phyloP scores from a whole-genome alignment of 2,329 filamentous ascomycete species.

The Penicillium sp. region DNA sequence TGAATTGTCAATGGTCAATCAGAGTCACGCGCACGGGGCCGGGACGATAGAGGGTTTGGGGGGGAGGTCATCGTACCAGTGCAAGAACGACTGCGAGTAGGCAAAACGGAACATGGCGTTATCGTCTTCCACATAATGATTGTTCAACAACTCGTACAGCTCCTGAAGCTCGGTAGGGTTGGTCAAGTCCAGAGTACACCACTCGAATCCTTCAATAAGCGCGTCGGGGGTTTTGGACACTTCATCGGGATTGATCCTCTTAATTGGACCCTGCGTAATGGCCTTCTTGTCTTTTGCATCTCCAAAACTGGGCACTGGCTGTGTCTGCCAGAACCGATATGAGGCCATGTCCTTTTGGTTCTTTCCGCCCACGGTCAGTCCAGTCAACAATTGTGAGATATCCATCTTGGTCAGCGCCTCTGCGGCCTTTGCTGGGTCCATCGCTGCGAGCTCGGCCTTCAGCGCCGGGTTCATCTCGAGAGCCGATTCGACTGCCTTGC shows the following conservation, averaged over 20 bases:
- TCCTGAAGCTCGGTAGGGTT: conserved; percentile 80
- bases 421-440: conserved; percentile 64
- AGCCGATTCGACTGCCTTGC: conserved; percentile 44
- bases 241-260: conserved; percentile 74
- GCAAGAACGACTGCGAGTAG: conserved; percentile 85
- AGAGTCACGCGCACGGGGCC: not conserved
- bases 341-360: conserved; percentile 95
- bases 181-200: conserved; percentile 86
- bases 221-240: conserved; percentile 77
- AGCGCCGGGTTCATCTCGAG: conserved; percentile 64
- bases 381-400: conserved; percentile 53
- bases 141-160: conserved; percentile 86
- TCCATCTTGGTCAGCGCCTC: conserved; percentile 56
- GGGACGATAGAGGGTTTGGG: not conserved
- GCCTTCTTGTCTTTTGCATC: conserved; percentile 54
- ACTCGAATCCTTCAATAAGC: conserved; percentile 85
- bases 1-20: not conserved
- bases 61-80: conserved; percentile 64
- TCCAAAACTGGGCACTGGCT: conserved; percentile 85
- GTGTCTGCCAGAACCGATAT: conserved; percentile 99
- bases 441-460: conserved; percentile 71
- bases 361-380: conserved; percentile 73
- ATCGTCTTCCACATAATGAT: conserved; percentile 96
- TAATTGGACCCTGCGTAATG: conserved; percentile 80
- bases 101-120: conserved; percentile 98